phyloP scores from a whole-genome alignment of 495 filamentous ascomycete genomes.

The Hyaloscypha variabilis region DNA sequence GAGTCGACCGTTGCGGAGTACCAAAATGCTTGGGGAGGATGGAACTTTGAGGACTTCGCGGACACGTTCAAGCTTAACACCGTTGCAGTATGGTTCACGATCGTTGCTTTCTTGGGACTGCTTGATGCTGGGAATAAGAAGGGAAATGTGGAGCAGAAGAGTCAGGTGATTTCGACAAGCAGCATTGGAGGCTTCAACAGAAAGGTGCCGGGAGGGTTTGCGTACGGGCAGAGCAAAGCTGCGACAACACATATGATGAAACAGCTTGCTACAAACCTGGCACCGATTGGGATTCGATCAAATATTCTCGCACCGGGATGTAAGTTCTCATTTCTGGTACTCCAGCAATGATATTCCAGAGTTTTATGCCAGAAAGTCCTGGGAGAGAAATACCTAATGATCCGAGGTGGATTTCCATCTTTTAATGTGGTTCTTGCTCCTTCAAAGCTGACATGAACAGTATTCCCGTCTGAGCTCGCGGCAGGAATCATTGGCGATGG shows the following conservation, averaged over 20 bases:
- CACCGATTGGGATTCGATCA: conserved; percentile 60
- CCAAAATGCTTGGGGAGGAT: conserved; percentile 49
- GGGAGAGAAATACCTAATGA: too few relatives aligned
- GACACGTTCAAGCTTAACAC: conserved; percentile 62
- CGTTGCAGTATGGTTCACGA: conserved; percentile 63
- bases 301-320: conserved; percentile 69
- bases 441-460: conserved; percentile 32
- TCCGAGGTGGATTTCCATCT: too few relatives aligned
- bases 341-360: background rate
- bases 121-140: conserved; percentile 64
- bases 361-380: background rate
- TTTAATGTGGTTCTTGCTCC: too few relatives aligned
- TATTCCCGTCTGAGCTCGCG: conserved; percentile 69
- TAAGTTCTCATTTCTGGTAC: conserved; percentile 39
- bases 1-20: conserved; percentile 47
- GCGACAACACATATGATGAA: conserved; percentile 67
- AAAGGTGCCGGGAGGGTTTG: conserved; percentile 54
- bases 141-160: conserved; percentile 52
- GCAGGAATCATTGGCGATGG: conserved; percentile 46
- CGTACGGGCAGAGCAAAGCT: conserved; percentile 68
- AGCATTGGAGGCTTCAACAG: conserved; percentile 65
- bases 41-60: conserved; percentile 55
- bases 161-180: conserved; percentile 67
- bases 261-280: conserved; percentile 55
- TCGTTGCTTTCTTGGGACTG: conserved; percentile 67